These are phyloP conservation scores for Penicillium fuscoglaucum DNA, from an alignment of 2,329 filamentous ascomycete genomes.

Conservation along the genomic window DNA sequence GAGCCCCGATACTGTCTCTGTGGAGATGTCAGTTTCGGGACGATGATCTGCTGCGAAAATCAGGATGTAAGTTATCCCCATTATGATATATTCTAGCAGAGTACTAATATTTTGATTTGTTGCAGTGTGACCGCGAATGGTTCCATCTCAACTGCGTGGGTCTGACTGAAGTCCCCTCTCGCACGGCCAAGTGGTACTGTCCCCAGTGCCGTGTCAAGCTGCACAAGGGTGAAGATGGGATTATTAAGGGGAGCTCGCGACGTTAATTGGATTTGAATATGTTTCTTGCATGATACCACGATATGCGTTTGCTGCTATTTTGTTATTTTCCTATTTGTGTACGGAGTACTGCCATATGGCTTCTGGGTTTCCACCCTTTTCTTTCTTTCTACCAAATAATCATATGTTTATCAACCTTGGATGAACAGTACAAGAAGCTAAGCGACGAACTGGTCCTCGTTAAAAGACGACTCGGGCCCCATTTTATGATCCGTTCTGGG, in stretches of 20 bases:
- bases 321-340: neutral
- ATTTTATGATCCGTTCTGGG: neutral
- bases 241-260: conserved; percentile 39
- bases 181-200: conserved; percentile 66
- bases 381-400: neutral
- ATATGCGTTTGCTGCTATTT: conserved; percentile 7
- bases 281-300: conserved; percentile 29
- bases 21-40: conserved; percentile 63
- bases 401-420: neutral
- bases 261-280: conserved; percentile 21
- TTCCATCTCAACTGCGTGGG: conserved; percentile 65
- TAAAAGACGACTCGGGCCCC: neutral
- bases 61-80: conserved; percentile 48
- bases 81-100: neutral
- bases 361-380: neutral
- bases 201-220: conserved; percentile 59
- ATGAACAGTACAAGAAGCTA: neutral
- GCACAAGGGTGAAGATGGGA: conserved; percentile 44
- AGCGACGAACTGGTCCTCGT: neutral
- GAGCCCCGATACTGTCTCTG: conserved; percentile 66
- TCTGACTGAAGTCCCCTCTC: conserved; percentile 58
- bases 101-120: conserved; percentile 16
- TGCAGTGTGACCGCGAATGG: conserved; percentile 66
- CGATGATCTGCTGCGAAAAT: conserved; percentile 67
- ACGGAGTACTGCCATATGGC: neutral